A percentile compares a stretch with the other conserved stretches of the same genome.
phyloP scores from a whole-genome alignment of 192 early-diverging fungal species.

The Coemansia sp. region DNA sequence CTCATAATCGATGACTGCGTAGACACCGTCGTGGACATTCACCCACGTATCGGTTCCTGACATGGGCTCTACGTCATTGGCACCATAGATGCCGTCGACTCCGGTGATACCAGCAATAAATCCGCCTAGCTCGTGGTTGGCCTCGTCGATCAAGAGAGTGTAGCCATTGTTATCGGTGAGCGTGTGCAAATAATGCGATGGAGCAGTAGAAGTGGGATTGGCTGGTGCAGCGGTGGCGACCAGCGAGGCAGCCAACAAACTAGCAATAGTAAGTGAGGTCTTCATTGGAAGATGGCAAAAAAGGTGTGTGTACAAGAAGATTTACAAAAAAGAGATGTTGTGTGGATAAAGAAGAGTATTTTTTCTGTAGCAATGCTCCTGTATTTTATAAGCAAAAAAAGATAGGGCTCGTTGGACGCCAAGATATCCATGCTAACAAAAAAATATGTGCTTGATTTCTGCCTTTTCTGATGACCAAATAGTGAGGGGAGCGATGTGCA shows the following conservation, averaged over 20 bases:
- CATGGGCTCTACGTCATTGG: constrained; percentile 2
- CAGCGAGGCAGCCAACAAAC: constrained; percentile 11
- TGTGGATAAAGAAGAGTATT: neutral
- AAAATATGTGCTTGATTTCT: neutral
- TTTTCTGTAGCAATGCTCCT: neutral
- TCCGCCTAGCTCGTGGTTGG: constrained; percentile 27
- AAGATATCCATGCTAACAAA: neutral
- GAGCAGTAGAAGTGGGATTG: neutral
- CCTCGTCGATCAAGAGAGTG: constrained; percentile 41
- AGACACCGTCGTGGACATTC: constrained; percentile 28
- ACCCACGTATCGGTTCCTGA: constrained; percentile 36
- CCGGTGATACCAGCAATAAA: constrained; percentile 10
- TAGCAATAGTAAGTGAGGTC: neutral
- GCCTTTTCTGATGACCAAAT: neutral
- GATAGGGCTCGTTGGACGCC: neutral
- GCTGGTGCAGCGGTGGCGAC: neutral
- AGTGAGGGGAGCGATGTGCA: neutral
- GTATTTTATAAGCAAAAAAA: neutral
- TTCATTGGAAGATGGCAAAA: constrained; percentile 1
- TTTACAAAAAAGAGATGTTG: neutral
- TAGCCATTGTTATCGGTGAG: constrained; percentile 26
- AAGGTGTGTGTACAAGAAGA: neutral
- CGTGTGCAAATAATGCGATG: constrained; percentile 34
- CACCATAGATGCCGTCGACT: constrained; percentile 39
- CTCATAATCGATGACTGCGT: constrained; percentile 41